Evolutionary conservation across 768 basidiomycete species (phyloP).

Genomic region (Tephrocybe sp.): DNA sequence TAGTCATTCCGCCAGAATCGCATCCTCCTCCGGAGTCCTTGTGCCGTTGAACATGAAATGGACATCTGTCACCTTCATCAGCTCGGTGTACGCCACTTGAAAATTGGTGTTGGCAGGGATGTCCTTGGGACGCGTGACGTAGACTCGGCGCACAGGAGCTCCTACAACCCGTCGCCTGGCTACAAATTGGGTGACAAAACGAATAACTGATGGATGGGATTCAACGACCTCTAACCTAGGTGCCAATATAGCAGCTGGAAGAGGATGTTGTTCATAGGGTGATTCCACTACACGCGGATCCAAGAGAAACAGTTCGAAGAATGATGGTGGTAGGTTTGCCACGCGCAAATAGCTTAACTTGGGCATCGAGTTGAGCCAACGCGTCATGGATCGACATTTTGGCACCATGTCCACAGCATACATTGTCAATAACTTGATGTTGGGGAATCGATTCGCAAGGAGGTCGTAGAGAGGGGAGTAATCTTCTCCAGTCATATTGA

Average conservation of each 20-base stretch:
- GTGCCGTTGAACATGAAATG: conserved; percentile 33
- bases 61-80: conserved; percentile 30
- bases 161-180: conserved; percentile 35
- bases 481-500: conserved; percentile 51
- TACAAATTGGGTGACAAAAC: conserved; percentile 35
- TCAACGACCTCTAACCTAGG: conserved; percentile 49
- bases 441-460: conserved; percentile 49
- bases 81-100: conserved; percentile 21
- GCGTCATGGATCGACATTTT: conserved; percentile 33
- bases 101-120: not conserved
- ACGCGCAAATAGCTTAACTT: conserved; percentile 49
- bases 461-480: conserved; percentile 46
- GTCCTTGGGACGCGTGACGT: conserved; percentile 30
- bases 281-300: conserved; percentile 28
- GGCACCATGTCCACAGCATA: conserved; percentile 39
- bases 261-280: conserved; percentile 3
- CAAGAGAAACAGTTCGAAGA: conserved; percentile 51
- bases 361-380: conserved; percentile 62
- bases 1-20: conserved; percentile 20
- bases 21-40: conserved; percentile 47
- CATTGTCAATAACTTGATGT: conserved; percentile 54
- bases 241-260: conserved; percentile 31
- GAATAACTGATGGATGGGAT: conserved; percentile 35
- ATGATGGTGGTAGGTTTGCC: conserved; percentile 36
- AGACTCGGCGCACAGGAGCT: conserved; percentile 51